Evolutionary conservation across 2,329 filamentous ascomycete species (phyloP), one percentile per base, ranked within the genome.

Genomic region (Metarhizium brunneum): DNA sequence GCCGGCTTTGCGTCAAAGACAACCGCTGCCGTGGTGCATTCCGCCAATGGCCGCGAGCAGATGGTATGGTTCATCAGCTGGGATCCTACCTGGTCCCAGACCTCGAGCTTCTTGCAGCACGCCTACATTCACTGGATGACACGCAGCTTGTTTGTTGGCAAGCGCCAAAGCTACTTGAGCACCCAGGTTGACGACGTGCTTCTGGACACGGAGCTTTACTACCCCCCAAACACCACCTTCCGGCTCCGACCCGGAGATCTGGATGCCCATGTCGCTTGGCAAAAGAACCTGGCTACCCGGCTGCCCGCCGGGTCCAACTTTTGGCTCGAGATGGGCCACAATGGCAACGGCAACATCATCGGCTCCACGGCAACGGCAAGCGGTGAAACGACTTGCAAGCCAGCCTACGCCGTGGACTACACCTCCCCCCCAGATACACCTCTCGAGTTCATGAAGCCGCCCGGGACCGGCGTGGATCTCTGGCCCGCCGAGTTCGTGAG

Each of bases 131-230:
- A 77, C 61, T 85, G 81, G 82, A 65, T 82, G 38, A 84, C 82
- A 5, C 75, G 80, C 58, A 82, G 82, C 42, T 66, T 84, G 8
- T 79, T 80, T 58, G 70, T 78, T 10, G 81, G 81, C n/a, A 77
- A 79, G 63, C 75, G 79, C 54, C 75, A 80, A 58, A 71, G 78
- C 42, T 76, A 81, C 58, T 66, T 83, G 40, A 78, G 71, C 67
- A 77, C 80, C 13, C 81, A 84, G 62, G 77, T 85, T 36, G 83
- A 86, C 61, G 83, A 86, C 60, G 80, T 86, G 72, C 80, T 84
- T 61, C 70, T 86, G 20, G 69, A 72, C 42, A 75, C 76, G 3
- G 73, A 73, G 11, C 70, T 80, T 40, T 81, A 81, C 63, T 61
- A 66, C 18, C 79, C 81, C 1, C 60, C 61, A n/a, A 74, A 73